Evolutionary conservation across 768 basidiomycete genomes (phyloP), one percentile per base, ranked within the genome.

Genomic region (Asterophora lycoperdoides): DNA sequence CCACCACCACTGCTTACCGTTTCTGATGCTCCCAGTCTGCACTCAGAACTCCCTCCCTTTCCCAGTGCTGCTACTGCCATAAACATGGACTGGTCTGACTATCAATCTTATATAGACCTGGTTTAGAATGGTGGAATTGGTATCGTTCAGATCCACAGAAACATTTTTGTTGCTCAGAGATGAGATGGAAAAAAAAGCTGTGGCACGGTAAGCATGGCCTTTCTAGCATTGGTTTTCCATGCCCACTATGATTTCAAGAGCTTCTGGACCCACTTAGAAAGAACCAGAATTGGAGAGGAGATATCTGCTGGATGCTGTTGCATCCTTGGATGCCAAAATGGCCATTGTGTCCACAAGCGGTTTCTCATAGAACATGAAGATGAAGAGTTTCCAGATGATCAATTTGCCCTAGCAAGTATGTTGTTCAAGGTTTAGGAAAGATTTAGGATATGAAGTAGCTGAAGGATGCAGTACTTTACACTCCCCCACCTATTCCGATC

Each of bases 111-210:
- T 13, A 18, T 23, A 3, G 34, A 45, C 28, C 23, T 45, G 9
- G 44, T 45, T 5, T 17, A 33, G 7, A 18, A 15, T 19, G 44
- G 32, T 2, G 44, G 33, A 4, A 45, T 45, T 34, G 44, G 44
- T 5, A 34, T 45, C 7, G 44, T 19, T 2, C 44, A 45, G 19
- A 36, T 36, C 4, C 20, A 19, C 8, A 23, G 23, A 4, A 34
- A 45, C 26, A 17, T 45, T 4, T 44, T 49, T 44, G 48, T 44
- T 15, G 48, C 44, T 7, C 48, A 49, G 38, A 42, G 48, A 11
- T 49, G 48, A 42, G 23, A 49, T 15, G 13, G 26, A 1, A 10
- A n/a, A n/a, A n/a, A n/a, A n/a, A n/a, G 23, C 17, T 43, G n/a
- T 29, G 43, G 19, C 4, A 37, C 19, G 9, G 41, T 44, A 39